These are phyloP conservation scores for Pseudogymnoascus destructans DNA, from an alignment of 2,329 filamentous ascomycete species.

Conservation along the genomic window DNA sequence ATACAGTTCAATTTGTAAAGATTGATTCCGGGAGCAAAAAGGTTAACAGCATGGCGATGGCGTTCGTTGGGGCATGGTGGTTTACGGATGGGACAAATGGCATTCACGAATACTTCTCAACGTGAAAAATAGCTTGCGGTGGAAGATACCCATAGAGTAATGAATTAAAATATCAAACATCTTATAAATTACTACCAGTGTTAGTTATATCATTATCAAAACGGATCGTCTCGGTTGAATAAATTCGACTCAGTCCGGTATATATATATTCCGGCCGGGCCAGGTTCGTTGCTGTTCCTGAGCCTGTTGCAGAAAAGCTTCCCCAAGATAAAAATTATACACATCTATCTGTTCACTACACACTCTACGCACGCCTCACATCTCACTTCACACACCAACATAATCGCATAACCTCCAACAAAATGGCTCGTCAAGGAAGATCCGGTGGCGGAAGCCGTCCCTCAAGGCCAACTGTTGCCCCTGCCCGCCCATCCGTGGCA, in stretches of 20 bases:
- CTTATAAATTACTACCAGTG: not conserved
- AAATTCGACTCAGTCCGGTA: not conserved
- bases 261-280: constrained; percentile 1
- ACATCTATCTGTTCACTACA: constrained; percentile 17
- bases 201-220: constrained; percentile 1
- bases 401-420: constrained; percentile 22
- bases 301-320: constrained; percentile 1
- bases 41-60: constrained; percentile 6
- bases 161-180: constrained; percentile 3
- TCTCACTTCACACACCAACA: constrained; percentile 11
- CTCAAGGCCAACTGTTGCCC: constrained; percentile 50
- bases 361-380: not conserved
- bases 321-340: constrained; percentile 2
- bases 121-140: not conserved
- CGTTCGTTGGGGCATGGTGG: not conserved
- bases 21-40: not conserved
- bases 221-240: not conserved
- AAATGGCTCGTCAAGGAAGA: constrained; percentile 70
- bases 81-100: not conserved
- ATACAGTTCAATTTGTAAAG: not conserved
- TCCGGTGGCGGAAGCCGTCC: constrained; percentile 47
- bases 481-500: constrained; percentile 41
- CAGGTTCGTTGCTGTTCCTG: not conserved
- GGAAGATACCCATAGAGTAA: constrained; percentile 5
- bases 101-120: not conserved